These are phyloP conservation scores for Ophiocordyceps robertsii DNA, from an alignment of 2,329 filamentous ascomycete species.

Conservation along the genomic window DNA sequence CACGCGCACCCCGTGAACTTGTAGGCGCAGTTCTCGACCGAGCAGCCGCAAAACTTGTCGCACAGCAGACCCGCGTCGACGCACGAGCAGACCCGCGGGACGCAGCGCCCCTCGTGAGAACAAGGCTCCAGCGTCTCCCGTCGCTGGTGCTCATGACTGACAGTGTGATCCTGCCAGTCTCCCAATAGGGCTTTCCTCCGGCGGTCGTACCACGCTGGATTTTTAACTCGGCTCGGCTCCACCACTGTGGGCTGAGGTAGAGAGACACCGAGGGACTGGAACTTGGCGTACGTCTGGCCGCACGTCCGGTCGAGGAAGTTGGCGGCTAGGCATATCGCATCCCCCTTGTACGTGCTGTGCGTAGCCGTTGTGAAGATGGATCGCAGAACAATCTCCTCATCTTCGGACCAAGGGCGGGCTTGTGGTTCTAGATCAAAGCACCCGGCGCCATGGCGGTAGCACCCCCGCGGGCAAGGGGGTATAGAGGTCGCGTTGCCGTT, in stretches of 20 bases:
- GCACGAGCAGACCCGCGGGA: constrained; percentile 46
- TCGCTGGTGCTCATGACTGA: constrained; percentile 39
- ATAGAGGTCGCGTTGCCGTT: constrained; percentile 4
- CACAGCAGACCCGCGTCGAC: constrained; percentile 49
- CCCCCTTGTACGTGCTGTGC: constrained; percentile 24
- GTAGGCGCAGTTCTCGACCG: constrained; percentile 42
- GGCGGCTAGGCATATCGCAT: constrained; percentile 35
- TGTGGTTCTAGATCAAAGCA: constrained; percentile 10
- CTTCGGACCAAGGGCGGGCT: constrained; percentile 29
- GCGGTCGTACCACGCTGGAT: constrained; percentile 42
- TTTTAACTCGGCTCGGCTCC: constrained; percentile 26
- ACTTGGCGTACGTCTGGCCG: constrained; percentile 31
- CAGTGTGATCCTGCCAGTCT: constrained; percentile 42
- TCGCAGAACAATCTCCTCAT: constrained; percentile 33
- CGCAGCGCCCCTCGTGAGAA: constrained; percentile 55
- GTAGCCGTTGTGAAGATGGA: constrained; percentile 29
- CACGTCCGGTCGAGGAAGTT: constrained; percentile 37
- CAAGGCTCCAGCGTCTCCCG: constrained; percentile 51
- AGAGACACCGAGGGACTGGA: constrained; percentile 10
- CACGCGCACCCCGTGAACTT: constrained; percentile 58
- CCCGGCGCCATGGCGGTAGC: constrained; percentile 16
- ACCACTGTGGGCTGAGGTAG: constrained; percentile 11
- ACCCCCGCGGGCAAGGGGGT: constrained; percentile 25
- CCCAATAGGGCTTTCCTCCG: constrained; percentile 38
- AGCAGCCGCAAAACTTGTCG: constrained; percentile 58